A percentile compares a stretch with the other conserved stretches of the same genome.
These are phyloP conservation scores for Saccharomycopsis sp. DNA, from an alignment of 805 yeast genomes.

Conservation along the genomic window DNA sequence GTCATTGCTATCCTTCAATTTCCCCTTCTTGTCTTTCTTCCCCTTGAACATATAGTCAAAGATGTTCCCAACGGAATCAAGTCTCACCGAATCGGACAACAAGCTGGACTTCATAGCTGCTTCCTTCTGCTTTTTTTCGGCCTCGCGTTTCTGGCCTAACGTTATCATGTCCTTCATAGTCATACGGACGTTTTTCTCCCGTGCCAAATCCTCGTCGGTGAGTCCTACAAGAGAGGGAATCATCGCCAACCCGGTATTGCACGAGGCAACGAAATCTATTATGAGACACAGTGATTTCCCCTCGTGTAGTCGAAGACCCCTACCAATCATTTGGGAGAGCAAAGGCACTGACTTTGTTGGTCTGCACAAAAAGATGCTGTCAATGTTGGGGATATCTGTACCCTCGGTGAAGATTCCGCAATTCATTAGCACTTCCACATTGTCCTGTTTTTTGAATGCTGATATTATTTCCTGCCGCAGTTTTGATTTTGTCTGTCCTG, in stretches of 20 bases:
- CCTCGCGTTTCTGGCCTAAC: slow-evolving; percentile 28
- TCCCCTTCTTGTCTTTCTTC: background rate
- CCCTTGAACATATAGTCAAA: background rate
- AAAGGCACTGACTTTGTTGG: slow-evolving; percentile 74
- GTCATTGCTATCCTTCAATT: background rate
- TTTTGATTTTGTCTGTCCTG: slow-evolving; percentile 51
- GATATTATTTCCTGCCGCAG: slow-evolving; percentile 47
- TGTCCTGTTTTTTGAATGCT: slow-evolving; percentile 51
- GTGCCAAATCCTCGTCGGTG: slow-evolving; percentile 6
- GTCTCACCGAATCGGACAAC: background rate
- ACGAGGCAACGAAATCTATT: slow-evolving; percentile 68
- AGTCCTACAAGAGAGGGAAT: slow-evolving; percentile 45
- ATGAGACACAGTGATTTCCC: slow-evolving; percentile 65
- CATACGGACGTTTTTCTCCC: slow-evolving; percentile 2
- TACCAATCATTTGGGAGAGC: slow-evolving; percentile 81
- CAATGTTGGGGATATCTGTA: slow-evolving; percentile 87
- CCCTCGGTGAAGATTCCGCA: slow-evolving; percentile 93
- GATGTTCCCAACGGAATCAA: background rate
- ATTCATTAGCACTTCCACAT: slow-evolving; percentile 69
- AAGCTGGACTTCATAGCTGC: slow-evolving; percentile 8
- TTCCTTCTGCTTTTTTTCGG: slow-evolving; percentile 23
- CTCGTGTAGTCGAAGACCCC: slow-evolving; percentile 66
- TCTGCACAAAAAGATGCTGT: slow-evolving; percentile 67
- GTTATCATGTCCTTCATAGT: slow-evolving; percentile 28
- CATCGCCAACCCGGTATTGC: slow-evolving; percentile 45